Base-by-base conservation (phyloP, 139 green algal species). In the Chlorella sp. region DNA sequence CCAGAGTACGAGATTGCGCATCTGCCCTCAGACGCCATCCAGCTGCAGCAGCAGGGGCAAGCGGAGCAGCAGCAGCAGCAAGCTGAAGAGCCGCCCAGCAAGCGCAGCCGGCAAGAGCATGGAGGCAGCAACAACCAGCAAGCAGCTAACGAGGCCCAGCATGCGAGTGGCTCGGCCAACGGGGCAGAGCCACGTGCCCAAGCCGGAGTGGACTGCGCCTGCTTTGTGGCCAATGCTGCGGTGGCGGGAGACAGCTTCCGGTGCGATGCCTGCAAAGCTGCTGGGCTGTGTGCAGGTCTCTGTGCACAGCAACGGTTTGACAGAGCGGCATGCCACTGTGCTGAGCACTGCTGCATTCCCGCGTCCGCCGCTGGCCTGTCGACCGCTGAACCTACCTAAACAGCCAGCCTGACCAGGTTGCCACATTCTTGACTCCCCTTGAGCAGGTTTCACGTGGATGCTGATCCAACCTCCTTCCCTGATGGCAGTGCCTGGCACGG, bases 201-300 rank as follows among this genome's bases (percentile, higher is more conserved):
- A 63, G 25, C 30, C 51, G 75, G 62, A 3, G 68, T 75, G 13
- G 90, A 96, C 81, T 97, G 94, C 81, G 80, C 88, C 34, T 85
- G 83, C 51, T 95, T 97, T 82, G 85, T 98, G n/a, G 96, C 92
- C 20, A 98, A 98, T 81, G 95, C 95, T 1, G 92, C 95, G 32
- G 86, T 95, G 68, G 41, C 74, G 25, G 93, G 93, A 0, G 94
- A 98, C 80, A 34, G 28, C 20, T 98, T 94, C 79, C 62, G 34
- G 2, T 98, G 60, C 32, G 18, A 12, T 13, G 36, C 44, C 28
- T 51, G 68, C n/a, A n/a, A n/a, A n/a, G n/a, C n/a, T n/a, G n/a
- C n/a, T n/a, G n/a, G n/a, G n/a, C n/a, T n/a, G n/a, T n/a, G n/a
- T n/a, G n/a, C n/a, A n/a, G n/a, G n/a, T n/a, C n/a, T n/a, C n/a